phyloP scores from a whole-genome alignment of 23 red algal species.

The Cyanidioschyzon merolae region DNA sequence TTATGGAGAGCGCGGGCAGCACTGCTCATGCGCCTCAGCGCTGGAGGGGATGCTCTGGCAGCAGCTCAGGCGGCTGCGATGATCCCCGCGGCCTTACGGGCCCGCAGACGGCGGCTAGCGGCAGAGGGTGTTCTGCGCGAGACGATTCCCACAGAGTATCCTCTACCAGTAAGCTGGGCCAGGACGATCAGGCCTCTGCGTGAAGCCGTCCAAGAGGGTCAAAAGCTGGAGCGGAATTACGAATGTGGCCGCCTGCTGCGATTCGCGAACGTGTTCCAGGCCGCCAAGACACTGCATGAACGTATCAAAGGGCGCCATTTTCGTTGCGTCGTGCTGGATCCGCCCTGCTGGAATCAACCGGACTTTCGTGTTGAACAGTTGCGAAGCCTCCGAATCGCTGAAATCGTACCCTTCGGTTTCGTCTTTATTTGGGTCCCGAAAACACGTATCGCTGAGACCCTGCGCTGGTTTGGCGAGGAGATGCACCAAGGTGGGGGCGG shows the following conservation, averaged over 20 bases:
- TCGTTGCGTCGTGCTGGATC: conserved; percentile 4
- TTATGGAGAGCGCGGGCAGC: neutral
- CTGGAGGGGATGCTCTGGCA: neutral
- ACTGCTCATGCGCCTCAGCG: neutral
- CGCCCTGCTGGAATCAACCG: neutral
- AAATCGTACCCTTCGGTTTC: conserved; percentile 24
- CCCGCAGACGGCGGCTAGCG: neutral
- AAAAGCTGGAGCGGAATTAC: neutral
- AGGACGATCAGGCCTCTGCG: neutral
- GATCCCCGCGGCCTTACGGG: conserved; percentile 6
- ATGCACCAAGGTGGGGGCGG: neutral
- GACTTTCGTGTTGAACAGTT: neutral
- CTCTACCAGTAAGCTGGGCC: conserved; percentile 21
- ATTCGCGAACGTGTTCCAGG: neutral
- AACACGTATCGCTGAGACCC: conserved; percentile 16
- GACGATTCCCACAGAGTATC: conserved; percentile 16
- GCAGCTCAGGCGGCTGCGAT: conserved; percentile 5
- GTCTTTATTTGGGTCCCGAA: conserved; percentile 29
- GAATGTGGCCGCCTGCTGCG: neutral
- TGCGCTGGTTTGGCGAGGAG: conserved; percentile 11
- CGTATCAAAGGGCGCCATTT: neutral
- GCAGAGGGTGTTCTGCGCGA: conserved; percentile 17
- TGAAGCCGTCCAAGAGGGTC: neutral
- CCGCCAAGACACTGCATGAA: neutral
- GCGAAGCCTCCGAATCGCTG: neutral